Evolutionary conservation across 2,329 filamentous ascomycete genomes (phyloP).

Genomic region (Curvularia sp.): DNA sequence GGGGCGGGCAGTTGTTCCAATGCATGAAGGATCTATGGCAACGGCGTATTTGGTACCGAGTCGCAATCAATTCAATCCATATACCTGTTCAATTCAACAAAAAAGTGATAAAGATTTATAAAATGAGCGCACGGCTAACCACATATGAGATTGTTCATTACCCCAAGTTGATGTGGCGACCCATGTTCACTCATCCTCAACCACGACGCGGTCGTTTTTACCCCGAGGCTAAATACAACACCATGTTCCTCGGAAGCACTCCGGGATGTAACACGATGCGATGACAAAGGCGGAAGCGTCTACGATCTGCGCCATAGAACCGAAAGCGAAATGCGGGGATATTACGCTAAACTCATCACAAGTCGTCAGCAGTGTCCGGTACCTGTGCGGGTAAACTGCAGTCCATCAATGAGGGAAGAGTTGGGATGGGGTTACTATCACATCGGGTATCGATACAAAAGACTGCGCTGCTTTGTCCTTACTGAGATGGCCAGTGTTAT

Average conservation of each 20-base stretch:
- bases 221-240: conserved; percentile 18
- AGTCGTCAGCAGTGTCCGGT: background rate
- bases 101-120: background rate
- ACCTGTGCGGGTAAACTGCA: conserved; percentile 3
- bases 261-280: conserved; percentile 5
- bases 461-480: background rate
- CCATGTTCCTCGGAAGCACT: conserved; percentile 10
- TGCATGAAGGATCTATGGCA: background rate
- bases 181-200: background rate
- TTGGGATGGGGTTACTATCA: background rate
- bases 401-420: conserved; percentile 8
- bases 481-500: background rate
- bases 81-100: background rate
- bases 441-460: background rate
- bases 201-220: background rate
- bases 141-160: background rate
- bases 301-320: conserved; percentile 4
- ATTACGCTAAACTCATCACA: background rate
- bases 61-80: background rate
- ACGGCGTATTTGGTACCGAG: background rate
- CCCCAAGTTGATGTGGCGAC: background rate
- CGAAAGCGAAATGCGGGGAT: conserved; percentile 9
- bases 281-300: conserved; percentile 1
- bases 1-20: background rate
- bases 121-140: background rate